A percentile compares a stretch with the other conserved stretches of the same genome.
Evolutionary conservation across 495 filamentous ascomycete species (phyloP).

Genomic region (Hyaloscypha bicolor): DNA sequence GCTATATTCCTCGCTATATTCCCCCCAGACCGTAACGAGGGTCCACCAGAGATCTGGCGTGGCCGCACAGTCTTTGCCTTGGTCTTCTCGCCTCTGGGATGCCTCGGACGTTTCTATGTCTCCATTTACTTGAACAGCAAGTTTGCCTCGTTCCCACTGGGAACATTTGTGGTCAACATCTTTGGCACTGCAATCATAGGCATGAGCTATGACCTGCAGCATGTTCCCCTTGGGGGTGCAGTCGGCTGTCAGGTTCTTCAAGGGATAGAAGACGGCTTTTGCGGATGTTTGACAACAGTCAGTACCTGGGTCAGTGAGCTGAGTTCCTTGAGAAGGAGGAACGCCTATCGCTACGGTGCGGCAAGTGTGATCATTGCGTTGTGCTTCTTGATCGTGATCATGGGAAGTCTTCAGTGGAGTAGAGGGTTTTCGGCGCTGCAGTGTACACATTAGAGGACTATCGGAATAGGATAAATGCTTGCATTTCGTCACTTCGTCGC

Average conservation of each 20-base stretch:
- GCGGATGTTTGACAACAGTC: conserved; percentile 88
- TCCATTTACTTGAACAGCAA: conserved; percentile 69
- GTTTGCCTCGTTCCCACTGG: conserved; percentile 75
- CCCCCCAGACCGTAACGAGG: conserved; percentile 64
- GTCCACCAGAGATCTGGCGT: conserved; percentile 64
- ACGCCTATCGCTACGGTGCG: conserved; percentile 77
- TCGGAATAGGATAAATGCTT: not conserved
- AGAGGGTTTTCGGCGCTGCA: conserved; percentile 53
- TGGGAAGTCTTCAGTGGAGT: conserved; percentile 82
- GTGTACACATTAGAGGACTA: conserved; percentile 27
- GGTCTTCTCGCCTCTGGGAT: conserved; percentile 85
- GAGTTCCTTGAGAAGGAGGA: conserved; percentile 60
- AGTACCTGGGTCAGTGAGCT: conserved; percentile 90
- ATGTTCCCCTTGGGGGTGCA: conserved; percentile 51
- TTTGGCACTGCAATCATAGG: conserved; percentile 66
- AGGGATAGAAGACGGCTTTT: conserved; percentile 89
- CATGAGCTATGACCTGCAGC: conserved; percentile 75
- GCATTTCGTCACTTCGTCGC: not conserved
- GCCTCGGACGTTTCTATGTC: conserved; percentile 71
- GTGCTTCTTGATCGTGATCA: conserved; percentile 68
- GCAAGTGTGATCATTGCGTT: conserved; percentile 66
- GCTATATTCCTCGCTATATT: conserved; percentile 73
- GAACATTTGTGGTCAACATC: conserved; percentile 86
- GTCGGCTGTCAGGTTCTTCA: conserved; percentile 80
- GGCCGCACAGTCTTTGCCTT: conserved; percentile 73